Conservation (phyloP, 768 basidiomycete genomes). For the Lactifluus pinguis region DNA sequence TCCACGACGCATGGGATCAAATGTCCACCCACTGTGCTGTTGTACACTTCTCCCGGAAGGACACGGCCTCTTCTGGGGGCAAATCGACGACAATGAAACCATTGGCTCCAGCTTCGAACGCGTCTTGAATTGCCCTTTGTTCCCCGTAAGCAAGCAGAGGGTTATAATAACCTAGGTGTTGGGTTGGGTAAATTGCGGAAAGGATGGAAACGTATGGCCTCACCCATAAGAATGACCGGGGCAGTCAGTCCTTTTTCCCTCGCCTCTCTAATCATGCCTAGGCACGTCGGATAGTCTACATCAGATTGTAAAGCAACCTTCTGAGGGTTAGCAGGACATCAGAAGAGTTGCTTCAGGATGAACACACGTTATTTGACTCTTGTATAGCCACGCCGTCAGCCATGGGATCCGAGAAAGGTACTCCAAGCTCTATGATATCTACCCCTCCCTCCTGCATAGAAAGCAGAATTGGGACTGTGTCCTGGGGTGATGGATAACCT, state of each 20-base stretch:
- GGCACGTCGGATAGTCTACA: conserved; percentile 66
- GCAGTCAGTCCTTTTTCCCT: conserved; percentile 71
- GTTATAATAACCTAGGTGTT: conserved; percentile 83
- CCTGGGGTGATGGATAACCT: conserved; percentile 71
- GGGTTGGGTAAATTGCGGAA: background rate
- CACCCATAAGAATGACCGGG: conserved; percentile 93
- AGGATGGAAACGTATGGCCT: conserved; percentile 11
- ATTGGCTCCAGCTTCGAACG: conserved; percentile 83
- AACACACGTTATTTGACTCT: conserved; percentile 82
- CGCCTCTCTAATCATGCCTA: conserved; percentile 70
- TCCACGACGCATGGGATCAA: background rate
- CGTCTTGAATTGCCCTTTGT: conserved; percentile 87
- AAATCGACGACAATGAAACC: conserved; percentile 98
- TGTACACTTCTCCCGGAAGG: conserved; percentile 83
- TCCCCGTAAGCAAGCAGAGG: conserved; percentile 93
- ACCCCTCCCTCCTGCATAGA: conserved; percentile 91
- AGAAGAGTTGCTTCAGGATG: background rate
- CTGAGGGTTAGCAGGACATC: background rate
- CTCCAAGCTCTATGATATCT: conserved; percentile 90
- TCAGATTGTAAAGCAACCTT: conserved; percentile 80
- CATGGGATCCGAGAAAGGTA: conserved; percentile 94
- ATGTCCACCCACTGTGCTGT: conserved; percentile 54
- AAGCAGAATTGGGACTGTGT: conserved; percentile 81
- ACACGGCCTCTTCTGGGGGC: conserved; percentile 91
- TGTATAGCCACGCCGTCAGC: conserved; percentile 95